Base-by-base conservation (phyloP, 306 rosid genomes). In the Heteromeles arbutifolia region DNA sequence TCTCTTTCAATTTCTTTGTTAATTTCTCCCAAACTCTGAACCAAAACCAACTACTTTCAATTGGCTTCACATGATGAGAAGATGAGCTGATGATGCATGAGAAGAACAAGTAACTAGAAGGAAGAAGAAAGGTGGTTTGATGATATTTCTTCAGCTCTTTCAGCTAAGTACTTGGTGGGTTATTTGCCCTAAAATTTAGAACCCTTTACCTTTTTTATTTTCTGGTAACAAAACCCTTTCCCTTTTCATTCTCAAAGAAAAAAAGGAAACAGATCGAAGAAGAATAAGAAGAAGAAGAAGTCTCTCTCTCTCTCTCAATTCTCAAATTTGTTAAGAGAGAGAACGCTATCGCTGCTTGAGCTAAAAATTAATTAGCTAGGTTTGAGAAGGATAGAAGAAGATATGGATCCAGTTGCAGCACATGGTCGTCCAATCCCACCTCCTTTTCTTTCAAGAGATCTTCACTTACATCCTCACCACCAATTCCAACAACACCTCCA, bases 381-480 rank as follows among this genome's bases (percentile, higher is more conserved):
- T 61, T 61, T 61, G 65, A 57, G 32, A 26, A 61, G 17, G 3
- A 61, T 61, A 61, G 65, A 61, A 14, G 9, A 3, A 61, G 8
- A 24, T 61, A 61, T 92, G 98, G 97, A 95, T 86, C 97, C 90
- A 45, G 90, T 91, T 39, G 75, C 91, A 31, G 97, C 96, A 43
- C 97, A 87, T 43, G 98, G 97, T 14, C 93, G 97, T 61, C 84
- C 91, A 56, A 90, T 92, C 4, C 98, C 93, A 26, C 97, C 95
- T 26, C 95, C 96, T 69, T 95, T 95, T 63, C 85, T 92, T 15
- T 80, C 89, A 4, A 87, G 97, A 78, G 97, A 90, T 77, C 93
- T 95, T 57, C 97, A 92, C 43, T 91, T 90, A 39, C 91, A 86
- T 58, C 87, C 87, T 18, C 96, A 83, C 77, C 96, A 90, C 59